Base-by-base conservation (phyloP, 345 rosid genomes). In the Triadica sebifera region DNA sequence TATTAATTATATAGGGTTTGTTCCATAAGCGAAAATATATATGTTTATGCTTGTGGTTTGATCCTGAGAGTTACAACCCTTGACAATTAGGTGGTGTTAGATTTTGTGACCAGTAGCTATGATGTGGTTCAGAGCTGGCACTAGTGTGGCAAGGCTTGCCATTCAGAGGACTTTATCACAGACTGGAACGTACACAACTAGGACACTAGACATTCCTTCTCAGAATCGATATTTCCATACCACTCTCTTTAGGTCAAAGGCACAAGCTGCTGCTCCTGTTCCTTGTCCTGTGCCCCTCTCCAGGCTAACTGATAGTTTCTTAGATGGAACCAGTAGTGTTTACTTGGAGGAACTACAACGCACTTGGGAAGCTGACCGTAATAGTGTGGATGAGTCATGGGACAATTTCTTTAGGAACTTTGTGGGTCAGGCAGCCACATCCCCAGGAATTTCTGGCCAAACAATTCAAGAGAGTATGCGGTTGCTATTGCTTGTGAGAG, bases 331-430 rank as follows among this genome's bases (percentile, higher is more conserved):
- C 1, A 91, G 93, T 53, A 89, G 97, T 79, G 91, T 91, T 3
- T 91, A 91, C 78, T 75, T 89, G 22, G 97, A 91, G 81, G 94
- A 89, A 87, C 83, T 91, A 38, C 92, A 91, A 58, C 80, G 93
- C 55, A 86, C 97, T 38, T 91, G 97, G 97, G 97, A 91, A 80
- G 87, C 89, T 76, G 94, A 91, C 46, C 91, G 91, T 3, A 74
- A 75, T 67, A 91, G 91, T 53, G 97, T 89, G 63, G 97, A 91
- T 80, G 97, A 89, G 80, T 88, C 97, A 0, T 91, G 94, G 97
- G 94, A 91, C 70, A 89, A 89, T 72, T 91, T 91, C 85, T 91
- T 91, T 29, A 72, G 92, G 61, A 91, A 91, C 7, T 91, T 91
- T 74, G 94, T 91, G 56, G 97, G 97, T 51, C 93, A 29, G 34